Conservation (phyloP, 768 basidiomycete genomes). For the Suillus cothurnatus region DNA sequence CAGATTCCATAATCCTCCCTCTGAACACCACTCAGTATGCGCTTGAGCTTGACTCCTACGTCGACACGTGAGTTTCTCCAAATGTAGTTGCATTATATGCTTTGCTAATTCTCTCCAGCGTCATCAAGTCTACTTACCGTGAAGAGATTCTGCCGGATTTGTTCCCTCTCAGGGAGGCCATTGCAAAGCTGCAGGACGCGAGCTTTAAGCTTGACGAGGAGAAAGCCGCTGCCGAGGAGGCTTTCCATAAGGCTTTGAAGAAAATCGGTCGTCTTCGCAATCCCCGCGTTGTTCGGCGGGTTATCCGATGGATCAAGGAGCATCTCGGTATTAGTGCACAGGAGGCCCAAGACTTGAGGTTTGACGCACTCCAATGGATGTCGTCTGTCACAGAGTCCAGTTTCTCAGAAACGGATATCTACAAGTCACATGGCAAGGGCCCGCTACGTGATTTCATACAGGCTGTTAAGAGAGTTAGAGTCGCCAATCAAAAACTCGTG, state of each 20-base stretch:
- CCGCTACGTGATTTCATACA: constrained; percentile 50
- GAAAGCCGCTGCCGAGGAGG: constrained; percentile 55
- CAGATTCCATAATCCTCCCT: constrained; percentile 66
- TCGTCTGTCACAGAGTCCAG: background rate
- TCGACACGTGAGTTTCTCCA: constrained; percentile 49
- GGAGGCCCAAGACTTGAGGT: constrained; percentile 7
- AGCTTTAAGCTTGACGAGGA: constrained; percentile 61
- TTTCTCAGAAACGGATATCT: constrained; percentile 9
- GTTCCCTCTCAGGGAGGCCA: constrained; percentile 46
- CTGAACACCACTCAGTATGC: constrained; percentile 80
- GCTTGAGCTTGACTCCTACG: constrained; percentile 62
- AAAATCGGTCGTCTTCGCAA: constrained; percentile 15
- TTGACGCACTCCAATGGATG: constrained; percentile 10
- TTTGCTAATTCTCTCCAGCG: constrained; percentile 35
- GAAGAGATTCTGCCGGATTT: constrained; percentile 34
- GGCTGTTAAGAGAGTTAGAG: constrained; percentile 59
- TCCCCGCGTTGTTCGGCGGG: constrained; percentile 6
- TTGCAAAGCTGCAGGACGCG: constrained; percentile 48
- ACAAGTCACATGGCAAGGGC: constrained; percentile 26
- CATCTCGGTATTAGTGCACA: constrained; percentile 10
- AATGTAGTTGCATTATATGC: constrained; percentile 27
- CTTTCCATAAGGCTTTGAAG: constrained; percentile 49
- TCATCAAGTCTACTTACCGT: constrained; percentile 46
- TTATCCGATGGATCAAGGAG: constrained; percentile 32
- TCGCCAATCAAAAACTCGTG: constrained; percentile 65